These are phyloP conservation scores for Scedosporium apiospermum DNA, from an alignment of 2,329 filamentous ascomycete genomes.

Conservation along the genomic window DNA sequence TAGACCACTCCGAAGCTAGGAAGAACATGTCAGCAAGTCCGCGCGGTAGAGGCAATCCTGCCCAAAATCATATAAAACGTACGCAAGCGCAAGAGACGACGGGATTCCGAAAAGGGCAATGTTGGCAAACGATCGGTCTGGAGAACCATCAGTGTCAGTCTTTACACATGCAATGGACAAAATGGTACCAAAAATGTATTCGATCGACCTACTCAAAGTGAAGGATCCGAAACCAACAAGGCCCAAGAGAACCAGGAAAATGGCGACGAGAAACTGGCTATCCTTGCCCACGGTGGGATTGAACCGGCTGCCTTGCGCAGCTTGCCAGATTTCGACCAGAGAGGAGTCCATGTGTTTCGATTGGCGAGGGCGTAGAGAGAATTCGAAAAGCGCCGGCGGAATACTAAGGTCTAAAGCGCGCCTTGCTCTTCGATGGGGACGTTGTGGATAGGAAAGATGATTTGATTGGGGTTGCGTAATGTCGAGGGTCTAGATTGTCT, in stretches of 20 bases:
- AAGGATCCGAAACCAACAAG: conserved; percentile 70
- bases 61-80: conserved; percentile 27
- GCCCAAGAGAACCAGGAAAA: conserved; percentile 63
- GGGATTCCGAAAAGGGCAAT: conserved; percentile 72
- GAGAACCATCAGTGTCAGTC: neutral
- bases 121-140: conserved; percentile 74
- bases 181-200: neutral
- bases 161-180: neutral
- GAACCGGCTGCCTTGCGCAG: conserved; percentile 80
- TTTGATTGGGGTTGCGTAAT: neutral
- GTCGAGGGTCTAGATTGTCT: neutral
- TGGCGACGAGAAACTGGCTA: conserved; percentile 74
- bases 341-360: conserved; percentile 60
- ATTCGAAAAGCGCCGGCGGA: conserved; percentile 6
- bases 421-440: neutral
- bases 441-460: neutral
- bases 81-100: conserved; percentile 85
- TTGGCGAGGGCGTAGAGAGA: neutral
- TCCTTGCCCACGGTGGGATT: conserved; percentile 70
- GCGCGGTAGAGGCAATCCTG: neutral
- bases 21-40: conserved; percentile 11
- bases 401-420: no score
- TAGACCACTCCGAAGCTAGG: conserved; percentile 84
- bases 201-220: conserved; percentile 60
- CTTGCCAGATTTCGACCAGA: conserved; percentile 86